A percentile compares a stretch with the other conserved stretches of the same genome.
phyloP scores from a whole-genome alignment of 371 early-diverging fungal species.

The Neoconidiobolus thromboides region DNA sequence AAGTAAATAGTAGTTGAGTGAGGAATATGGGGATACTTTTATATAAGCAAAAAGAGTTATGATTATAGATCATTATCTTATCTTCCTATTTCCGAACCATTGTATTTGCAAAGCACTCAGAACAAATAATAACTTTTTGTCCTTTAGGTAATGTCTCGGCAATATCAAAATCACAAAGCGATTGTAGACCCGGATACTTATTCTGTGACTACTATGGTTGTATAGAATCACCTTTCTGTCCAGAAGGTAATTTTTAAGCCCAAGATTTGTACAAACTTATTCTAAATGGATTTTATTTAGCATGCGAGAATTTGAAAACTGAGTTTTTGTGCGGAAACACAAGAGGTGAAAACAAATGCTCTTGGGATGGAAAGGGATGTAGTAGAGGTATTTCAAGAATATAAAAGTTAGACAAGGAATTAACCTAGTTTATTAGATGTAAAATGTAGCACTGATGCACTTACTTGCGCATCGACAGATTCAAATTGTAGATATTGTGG shows the following conservation, averaged over 20 bases:
- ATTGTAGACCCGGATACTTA: not conserved
- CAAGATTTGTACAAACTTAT: not conserved
- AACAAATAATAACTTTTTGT: no score
- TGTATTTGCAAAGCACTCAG: no score
- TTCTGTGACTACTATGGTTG: conserved; percentile 3
- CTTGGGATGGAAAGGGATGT: not conserved
- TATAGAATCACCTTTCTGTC: not conserved
- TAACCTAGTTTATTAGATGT: not conserved
- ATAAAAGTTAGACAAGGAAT: no score
- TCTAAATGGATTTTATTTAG: not conserved
- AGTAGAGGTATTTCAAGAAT: not conserved
- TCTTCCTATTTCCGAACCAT: no score
- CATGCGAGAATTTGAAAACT: not conserved
- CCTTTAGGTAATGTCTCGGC: no score
- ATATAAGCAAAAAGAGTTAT: no score
- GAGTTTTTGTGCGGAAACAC: not conserved
- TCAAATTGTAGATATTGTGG: not conserved
- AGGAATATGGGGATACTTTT: no score
- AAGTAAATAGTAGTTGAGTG: no score
- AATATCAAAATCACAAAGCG: not conserved
- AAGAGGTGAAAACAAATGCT: not conserved
- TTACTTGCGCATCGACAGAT: not conserved
- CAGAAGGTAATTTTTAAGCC: not conserved
- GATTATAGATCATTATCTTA: no score
- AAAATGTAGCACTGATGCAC: not conserved